phyloP scores from a whole-genome alignment of 495 filamentous ascomycete genomes.

The Letharia lupina region DNA sequence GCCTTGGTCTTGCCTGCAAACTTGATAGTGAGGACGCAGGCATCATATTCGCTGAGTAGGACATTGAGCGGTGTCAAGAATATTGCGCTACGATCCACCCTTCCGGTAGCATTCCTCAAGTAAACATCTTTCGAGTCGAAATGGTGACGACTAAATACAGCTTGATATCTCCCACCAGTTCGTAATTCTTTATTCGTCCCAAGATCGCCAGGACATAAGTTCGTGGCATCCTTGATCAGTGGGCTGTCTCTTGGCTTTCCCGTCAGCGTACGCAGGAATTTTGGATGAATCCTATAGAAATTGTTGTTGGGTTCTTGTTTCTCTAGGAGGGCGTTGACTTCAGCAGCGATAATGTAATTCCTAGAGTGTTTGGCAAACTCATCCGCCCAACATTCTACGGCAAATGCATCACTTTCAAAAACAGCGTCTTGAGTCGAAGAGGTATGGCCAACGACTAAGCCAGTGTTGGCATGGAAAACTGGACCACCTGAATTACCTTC shows the following conservation, averaged over 20 bases:
- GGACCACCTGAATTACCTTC: conserved; percentile 5
- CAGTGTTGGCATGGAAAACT: not conserved
- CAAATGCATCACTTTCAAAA: not conserved
- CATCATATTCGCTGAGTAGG: not conserved
- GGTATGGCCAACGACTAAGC: not conserved
- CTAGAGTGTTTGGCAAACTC: not conserved
- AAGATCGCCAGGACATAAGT: not conserved
- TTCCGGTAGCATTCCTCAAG: not conserved
- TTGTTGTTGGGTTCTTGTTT: not conserved
- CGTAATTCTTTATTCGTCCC: not conserved
- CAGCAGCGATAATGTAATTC: not conserved
- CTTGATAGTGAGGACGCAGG: not conserved
- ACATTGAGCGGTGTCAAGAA: not conserved
- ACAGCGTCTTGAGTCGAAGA: conserved; percentile 4
- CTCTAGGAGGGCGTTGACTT: not conserved
- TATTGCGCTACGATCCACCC: not conserved
- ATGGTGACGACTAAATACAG: not conserved
- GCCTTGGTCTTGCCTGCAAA: not conserved
- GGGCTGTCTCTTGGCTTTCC: not conserved
- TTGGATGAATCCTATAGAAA: not conserved
- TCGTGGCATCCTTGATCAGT: not conserved
- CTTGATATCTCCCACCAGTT: not conserved
- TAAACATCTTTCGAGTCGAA: not conserved
- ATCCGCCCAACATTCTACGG: not conserved
- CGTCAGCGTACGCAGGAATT: not conserved